A percentile compares a stretch with the other conserved stretches of the same genome.
phyloP scores from a whole-genome alignment of 2,329 filamentous ascomycete species.

The Bipolaris zeicola region DNA sequence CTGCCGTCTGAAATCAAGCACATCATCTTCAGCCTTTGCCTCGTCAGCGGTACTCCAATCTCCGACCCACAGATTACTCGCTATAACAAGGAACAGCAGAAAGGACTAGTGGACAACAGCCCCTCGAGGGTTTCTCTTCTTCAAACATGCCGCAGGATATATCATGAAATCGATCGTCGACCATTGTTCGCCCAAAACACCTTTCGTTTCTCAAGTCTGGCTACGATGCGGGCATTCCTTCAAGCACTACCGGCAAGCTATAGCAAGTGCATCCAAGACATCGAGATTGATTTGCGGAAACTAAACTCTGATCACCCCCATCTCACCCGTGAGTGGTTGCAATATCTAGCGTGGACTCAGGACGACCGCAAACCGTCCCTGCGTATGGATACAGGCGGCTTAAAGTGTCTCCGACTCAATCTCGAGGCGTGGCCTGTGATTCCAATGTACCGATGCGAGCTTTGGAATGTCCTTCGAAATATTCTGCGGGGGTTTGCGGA shows the following conservation, averaged over 20 bases:
- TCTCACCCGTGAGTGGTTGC: slow-evolving; percentile 43
- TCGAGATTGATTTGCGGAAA: slow-evolving; percentile 47
- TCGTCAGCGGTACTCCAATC: slow-evolving; percentile 33
- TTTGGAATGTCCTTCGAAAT: slow-evolving; percentile 42
- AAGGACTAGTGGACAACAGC: neutral
- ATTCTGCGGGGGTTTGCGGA: slow-evolving; percentile 36
- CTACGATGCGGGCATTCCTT: slow-evolving; percentile 40
- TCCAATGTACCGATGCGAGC: slow-evolving; percentile 33
- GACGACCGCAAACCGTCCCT: slow-evolving; percentile 29
- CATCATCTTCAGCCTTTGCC: slow-evolving; percentile 38
- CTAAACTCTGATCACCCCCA: slow-evolving; percentile 32
- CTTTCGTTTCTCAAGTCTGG: slow-evolving; percentile 46
- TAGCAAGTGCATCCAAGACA: slow-evolving; percentile 32
- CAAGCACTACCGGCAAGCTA: slow-evolving; percentile 24
- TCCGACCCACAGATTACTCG: slow-evolving; percentile 26
- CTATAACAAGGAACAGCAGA: neutral
- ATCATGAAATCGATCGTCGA: slow-evolving; percentile 41
- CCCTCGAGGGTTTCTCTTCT: slow-evolving; percentile 38
- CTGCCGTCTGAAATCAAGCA: slow-evolving; percentile 46
- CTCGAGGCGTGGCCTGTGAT: slow-evolving; percentile 44
- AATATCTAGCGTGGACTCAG: slow-evolving; percentile 39
- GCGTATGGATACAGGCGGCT: slow-evolving; percentile 32
- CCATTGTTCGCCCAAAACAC: slow-evolving; percentile 42
- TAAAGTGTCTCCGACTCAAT: slow-evolving; percentile 45
- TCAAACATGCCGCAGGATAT: slow-evolving; percentile 44